A percentile compares a stretch with the other conserved stretches of the same genome.
These are phyloP conservation scores for Trichosporon sp. DNA, from an alignment of 1,284 basidiomycete genomes.

Conservation along the genomic window DNA sequence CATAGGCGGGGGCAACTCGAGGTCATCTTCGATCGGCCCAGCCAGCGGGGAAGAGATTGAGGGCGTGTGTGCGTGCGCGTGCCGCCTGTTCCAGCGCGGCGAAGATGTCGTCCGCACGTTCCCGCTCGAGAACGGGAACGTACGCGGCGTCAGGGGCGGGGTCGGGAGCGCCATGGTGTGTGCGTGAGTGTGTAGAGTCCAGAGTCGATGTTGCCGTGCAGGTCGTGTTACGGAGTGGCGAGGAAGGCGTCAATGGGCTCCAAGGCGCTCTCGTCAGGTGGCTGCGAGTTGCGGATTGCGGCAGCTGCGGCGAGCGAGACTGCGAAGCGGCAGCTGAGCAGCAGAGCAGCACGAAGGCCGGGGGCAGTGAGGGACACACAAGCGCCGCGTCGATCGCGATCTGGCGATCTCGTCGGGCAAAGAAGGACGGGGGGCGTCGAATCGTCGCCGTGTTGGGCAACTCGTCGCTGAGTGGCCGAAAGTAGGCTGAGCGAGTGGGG, in stretches of 20 bases:
- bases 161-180: conserved; percentile 23
- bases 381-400: neutral
- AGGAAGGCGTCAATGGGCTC: neutral
- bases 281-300: neutral
- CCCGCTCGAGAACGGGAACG: conserved; percentile 8
- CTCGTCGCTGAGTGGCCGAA: neutral
- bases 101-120: neutral
- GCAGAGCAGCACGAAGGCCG: neutral
- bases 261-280: neutral
- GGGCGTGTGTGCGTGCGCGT: conserved; percentile 3
- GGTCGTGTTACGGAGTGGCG: neutral
- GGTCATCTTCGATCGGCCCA: conserved; percentile 7
- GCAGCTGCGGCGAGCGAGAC: neutral
- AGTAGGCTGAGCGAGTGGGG: neutral
- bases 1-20: conserved; percentile 15
- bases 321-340: neutral
- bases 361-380: neutral
- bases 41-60: conserved; percentile 7
- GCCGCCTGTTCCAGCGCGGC: conserved; percentile 1
- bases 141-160: conserved; percentile 37
- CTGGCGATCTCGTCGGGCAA: neutral
- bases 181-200: neutral
- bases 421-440: neutral
- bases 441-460: conserved; percentile 5
- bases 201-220: neutral